Conservation (phyloP, 192 early-diverging fungal species). For the Entomortierella parvispora region DNA sequence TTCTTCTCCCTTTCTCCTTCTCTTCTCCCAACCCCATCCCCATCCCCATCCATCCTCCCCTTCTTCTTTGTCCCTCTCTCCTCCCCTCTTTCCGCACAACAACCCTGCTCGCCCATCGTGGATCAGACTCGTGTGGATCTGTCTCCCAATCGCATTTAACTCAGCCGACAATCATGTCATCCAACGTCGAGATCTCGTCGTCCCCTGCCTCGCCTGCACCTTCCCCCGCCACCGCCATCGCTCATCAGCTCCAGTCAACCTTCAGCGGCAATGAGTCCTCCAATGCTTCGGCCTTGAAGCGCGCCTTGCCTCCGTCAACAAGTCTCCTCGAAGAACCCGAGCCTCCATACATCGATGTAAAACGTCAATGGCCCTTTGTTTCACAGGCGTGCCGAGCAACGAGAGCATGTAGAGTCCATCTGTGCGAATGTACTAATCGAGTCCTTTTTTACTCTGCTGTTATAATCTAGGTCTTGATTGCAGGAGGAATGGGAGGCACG, state of each 20-base stretch:
- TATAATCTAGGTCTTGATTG: conserved; percentile 52
- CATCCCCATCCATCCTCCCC: neutral
- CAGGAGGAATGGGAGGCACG: conserved; percentile 64
- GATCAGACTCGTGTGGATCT: neutral
- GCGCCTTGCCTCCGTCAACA: conserved; percentile 23
- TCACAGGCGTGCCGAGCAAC: no score
- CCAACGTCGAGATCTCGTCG: conserved; percentile 25
- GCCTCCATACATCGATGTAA: conserved; percentile 42
- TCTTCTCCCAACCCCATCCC: neutral
- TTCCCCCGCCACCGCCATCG: conserved; percentile 9
- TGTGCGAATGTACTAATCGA: neutral
- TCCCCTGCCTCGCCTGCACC: conserved; percentile 8
- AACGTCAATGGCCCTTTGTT: neutral
- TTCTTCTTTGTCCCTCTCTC: conserved; percentile 1
- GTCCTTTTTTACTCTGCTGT: neutral
- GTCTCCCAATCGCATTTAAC: neutral
- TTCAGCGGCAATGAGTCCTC: conserved; percentile 14
- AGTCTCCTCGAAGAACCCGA: conserved; percentile 10
- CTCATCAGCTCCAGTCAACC: conserved; percentile 25
- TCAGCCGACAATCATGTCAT: conserved; percentile 15
- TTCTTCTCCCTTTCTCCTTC: neutral
- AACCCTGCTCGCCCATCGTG: neutral
- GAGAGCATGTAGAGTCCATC: no score
- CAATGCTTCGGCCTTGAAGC: conserved; percentile 17
- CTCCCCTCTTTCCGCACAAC: neutral